phyloP scores from a whole-genome alignment of 139 green algal species.

The Auxenochlorella pyrenoidosa region DNA sequence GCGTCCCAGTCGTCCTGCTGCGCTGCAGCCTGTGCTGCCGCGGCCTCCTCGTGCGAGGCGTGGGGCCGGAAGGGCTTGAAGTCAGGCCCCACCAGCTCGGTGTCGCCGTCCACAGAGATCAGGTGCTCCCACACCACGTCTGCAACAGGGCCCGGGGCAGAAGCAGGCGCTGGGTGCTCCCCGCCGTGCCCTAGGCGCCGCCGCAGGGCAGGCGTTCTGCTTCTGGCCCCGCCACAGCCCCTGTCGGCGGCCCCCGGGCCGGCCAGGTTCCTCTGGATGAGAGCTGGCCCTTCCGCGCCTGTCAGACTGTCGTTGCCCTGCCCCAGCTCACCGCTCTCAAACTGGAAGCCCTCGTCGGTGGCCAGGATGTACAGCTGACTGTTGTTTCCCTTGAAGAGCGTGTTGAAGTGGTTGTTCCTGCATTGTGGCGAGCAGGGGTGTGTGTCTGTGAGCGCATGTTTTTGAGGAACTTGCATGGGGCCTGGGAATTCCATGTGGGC shows the following conservation, averaged over 20 bases:
- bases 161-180: not conserved
- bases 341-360: constrained; percentile 90
- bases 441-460: not conserved
- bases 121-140: constrained; percentile 95
- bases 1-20: constrained; percentile 35
- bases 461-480: too few species aligned
- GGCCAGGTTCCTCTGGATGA: too few species aligned
- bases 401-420: constrained; percentile 97
- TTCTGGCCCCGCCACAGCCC: too few species aligned
- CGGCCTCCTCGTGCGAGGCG: constrained; percentile 4
- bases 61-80: constrained; percentile 51
- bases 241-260: too few species aligned
- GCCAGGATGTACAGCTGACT: constrained; percentile 87
- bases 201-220: not conserved
- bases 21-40: constrained; percentile 8
- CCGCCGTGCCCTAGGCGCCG: not conserved
- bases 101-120: constrained; percentile 75
- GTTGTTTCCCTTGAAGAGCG: constrained; percentile 76
- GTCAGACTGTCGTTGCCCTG: too few species aligned
- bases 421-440: not conserved
- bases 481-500: too few species aligned
- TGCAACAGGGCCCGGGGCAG: constrained; percentile 21
- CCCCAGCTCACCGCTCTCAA: constrained; percentile 44
- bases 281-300: too few species aligned
- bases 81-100: constrained; percentile 62